These are phyloP conservation scores for Cunninghamia lanceolata DNA, from an alignment of 75 land plant species.

Conservation along the genomic window DNA sequence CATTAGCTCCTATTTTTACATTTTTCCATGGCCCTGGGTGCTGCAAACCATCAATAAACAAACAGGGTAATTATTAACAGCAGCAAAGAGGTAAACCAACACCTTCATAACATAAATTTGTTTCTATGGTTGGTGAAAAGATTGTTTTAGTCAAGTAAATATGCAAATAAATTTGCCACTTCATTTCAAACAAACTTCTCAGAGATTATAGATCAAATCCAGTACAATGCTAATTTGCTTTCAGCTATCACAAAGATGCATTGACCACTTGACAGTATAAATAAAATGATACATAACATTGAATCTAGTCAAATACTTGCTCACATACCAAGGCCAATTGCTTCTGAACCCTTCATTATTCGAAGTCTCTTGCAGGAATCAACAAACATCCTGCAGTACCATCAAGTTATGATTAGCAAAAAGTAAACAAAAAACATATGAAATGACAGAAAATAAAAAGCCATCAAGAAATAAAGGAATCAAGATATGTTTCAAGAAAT, in stretches of 20 bases:
- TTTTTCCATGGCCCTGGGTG: conserved; percentile 20
- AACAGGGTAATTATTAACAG: neutral
- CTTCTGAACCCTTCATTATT: conserved; percentile 62
- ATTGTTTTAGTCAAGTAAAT: neutral
- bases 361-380: conserved; percentile 64
- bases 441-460: neutral
- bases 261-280: neutral
- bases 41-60: neutral
- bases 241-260: neutral
- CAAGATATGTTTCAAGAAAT: neutral
- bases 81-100: neutral
- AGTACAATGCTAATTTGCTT: neutral
- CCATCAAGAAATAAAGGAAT: neutral
- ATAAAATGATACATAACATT: neutral
- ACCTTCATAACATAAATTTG: neutral
- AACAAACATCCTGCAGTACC: conserved; percentile 55
- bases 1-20: conserved; percentile 15
- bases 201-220: neutral
- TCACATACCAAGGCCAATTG: conserved; percentile 46
- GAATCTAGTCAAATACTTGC: neutral
- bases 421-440: neutral
- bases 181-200: neutral
- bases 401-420: neutral
- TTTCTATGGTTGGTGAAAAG: neutral
- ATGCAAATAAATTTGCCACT: neutral